Evolutionary conservation across 1,284 basidiomycete genomes (phyloP).

Genomic region (Apiotrichum laibachii): DNA sequence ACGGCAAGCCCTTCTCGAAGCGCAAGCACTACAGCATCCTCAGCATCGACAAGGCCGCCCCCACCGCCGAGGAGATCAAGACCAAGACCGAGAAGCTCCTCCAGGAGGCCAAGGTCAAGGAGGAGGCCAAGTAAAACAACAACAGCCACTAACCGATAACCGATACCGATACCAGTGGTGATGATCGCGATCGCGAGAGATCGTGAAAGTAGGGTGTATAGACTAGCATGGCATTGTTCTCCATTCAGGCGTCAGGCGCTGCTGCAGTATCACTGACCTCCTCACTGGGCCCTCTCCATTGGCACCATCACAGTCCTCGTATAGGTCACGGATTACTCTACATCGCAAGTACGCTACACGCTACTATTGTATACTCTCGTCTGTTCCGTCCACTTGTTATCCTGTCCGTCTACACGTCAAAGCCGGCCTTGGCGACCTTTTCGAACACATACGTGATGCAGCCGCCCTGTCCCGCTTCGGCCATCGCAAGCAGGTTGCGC

Average conservation of each 20-base stretch:
- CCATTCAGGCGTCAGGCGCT: not conserved
- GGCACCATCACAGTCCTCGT: too few species aligned
- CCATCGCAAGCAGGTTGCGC: slow-evolving; percentile 37
- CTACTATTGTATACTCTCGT: too few species aligned
- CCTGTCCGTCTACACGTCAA: not conserved
- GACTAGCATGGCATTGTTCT: slow-evolving; percentile 12
- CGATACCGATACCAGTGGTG: too few species aligned
- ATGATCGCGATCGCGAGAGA: not conserved
- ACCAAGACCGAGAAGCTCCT: not conserved
- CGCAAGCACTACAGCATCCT: slow-evolving; percentile 35
- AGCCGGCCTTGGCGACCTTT: slow-evolving; percentile 31
- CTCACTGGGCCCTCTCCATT: too few species aligned
- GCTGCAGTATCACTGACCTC: too few species aligned
- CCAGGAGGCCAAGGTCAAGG: not conserved
- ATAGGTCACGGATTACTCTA: too few species aligned
- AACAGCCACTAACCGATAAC: too few species aligned
- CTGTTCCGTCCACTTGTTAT: too few species aligned
- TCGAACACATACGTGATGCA: slow-evolving; percentile 49
- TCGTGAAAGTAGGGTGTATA: not conserved
- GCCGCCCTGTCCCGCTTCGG: slow-evolving; percentile 33
- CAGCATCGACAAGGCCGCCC: slow-evolving; percentile 18
- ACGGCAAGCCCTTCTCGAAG: slow-evolving; percentile 35
- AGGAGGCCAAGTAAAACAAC: not conserved
- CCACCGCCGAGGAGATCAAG: not conserved
- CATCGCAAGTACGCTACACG: too few species aligned